A percentile compares a stretch with the other conserved stretches of the same genome.
Evolutionary conservation across 495 filamentous ascomycete genomes (phyloP).

Genomic region (Trichoderma orchidacearum): DNA sequence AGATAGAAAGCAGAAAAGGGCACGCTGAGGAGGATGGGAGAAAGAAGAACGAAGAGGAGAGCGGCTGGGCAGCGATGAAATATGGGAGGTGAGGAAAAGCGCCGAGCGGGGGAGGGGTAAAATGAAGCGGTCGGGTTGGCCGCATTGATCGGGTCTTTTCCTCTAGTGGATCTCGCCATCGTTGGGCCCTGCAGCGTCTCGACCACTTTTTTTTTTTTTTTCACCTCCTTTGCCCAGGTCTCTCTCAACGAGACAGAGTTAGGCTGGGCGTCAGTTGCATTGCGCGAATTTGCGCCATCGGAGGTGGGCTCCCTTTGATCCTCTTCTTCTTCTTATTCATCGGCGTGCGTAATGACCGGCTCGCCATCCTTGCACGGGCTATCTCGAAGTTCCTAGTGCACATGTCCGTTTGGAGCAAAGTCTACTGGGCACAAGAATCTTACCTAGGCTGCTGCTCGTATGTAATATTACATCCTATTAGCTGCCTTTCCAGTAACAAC

Average conservation of each 20-base stretch:
- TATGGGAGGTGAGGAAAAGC: neutral
- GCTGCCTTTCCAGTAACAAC: too few relatives aligned
- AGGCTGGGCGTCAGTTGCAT: neutral
- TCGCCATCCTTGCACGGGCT: neutral
- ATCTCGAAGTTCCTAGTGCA: neutral
- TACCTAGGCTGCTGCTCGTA: too few relatives aligned
- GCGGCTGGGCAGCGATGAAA: neutral
- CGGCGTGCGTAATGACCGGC: neutral
- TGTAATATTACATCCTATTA: too few relatives aligned
- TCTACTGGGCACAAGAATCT: too few relatives aligned
- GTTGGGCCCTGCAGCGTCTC: neutral
- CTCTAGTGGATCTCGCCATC: neutral
- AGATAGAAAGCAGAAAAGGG: neutral
- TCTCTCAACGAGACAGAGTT: neutral
- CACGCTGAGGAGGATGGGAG: neutral
- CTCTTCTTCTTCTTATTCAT: neutral
- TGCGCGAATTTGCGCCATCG: constrained; percentile 1
- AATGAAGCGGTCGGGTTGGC: neutral
- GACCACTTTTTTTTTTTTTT: neutral
- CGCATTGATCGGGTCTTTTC: neutral
- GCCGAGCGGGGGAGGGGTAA: constrained; percentile 1
- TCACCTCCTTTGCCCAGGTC: neutral
- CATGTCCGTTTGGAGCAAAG: too few relatives aligned
- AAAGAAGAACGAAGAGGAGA: neutral
- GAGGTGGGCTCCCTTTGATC: neutral